Conservation (phyloP, 768 basidiomycete genomes). For the Tulasnella sp. region DNA sequence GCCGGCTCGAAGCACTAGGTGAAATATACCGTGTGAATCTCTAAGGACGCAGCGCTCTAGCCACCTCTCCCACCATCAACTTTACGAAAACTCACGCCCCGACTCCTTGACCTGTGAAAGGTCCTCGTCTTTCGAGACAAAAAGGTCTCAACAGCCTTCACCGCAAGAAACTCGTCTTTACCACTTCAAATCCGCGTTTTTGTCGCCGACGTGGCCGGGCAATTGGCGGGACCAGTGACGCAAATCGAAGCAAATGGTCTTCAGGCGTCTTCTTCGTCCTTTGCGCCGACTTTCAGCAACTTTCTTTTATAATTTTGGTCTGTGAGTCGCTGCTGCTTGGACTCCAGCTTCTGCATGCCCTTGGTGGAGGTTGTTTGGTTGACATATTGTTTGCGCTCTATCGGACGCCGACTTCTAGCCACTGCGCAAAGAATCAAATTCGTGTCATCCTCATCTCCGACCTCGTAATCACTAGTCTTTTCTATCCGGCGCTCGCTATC, state of each 20-base stretch:
- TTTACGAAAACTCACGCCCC: background rate
- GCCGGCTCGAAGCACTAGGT: background rate
- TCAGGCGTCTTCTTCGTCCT: background rate
- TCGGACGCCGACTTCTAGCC: slow-evolving; percentile 32
- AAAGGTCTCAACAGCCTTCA: background rate
- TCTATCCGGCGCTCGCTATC: slow-evolving; percentile 80
- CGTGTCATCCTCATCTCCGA: slow-evolving; percentile 79
- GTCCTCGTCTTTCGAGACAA: background rate
- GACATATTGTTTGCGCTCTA: background rate
- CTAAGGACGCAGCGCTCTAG: background rate
- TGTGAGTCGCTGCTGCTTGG: background rate
- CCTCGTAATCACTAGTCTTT: slow-evolving; percentile 78
- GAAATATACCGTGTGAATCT: background rate
- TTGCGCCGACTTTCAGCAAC: background rate
- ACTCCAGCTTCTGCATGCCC: background rate
- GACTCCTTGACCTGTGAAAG: background rate
- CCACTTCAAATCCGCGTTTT: background rate
- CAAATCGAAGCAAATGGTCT: slow-evolving; percentile 2
- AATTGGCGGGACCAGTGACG: background rate
- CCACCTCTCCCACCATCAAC: background rate
- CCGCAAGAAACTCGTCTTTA: background rate
- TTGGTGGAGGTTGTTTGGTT: background rate
- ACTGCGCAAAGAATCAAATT: slow-evolving; percentile 84
- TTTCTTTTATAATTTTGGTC: slow-evolving; percentile 12
- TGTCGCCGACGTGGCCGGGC: background rate